Conservation (phyloP, 257 asterid genomes). For the Solanum habrochaites region DNA sequence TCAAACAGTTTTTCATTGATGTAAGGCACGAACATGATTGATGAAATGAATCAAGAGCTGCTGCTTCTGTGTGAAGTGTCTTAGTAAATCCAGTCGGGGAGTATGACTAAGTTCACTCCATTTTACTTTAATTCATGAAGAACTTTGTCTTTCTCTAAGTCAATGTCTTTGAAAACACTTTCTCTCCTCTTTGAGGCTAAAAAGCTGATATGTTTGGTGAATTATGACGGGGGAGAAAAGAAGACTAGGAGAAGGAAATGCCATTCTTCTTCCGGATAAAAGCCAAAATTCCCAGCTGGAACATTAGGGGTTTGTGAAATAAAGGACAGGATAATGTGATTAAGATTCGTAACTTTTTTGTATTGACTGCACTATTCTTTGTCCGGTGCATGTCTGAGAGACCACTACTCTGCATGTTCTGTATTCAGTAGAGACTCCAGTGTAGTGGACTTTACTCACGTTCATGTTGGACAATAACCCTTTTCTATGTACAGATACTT, state of each 20-base stretch:
- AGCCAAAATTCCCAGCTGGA: background rate
- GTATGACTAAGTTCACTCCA: background rate
- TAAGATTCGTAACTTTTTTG: background rate
- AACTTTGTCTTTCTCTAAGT: background rate
- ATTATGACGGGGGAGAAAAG: background rate
- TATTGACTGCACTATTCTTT: background rate
- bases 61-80: background rate
- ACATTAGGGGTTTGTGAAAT: background rate
- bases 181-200: background rate
- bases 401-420: background rate
- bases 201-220: background rate
- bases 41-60: background rate
- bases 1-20: background rate
- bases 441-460: background rate
- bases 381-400: background rate
- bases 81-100: background rate
- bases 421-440: background rate
- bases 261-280: background rate
- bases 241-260: background rate
- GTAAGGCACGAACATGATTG: background rate
- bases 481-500: background rate
- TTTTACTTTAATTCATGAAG: background rate
- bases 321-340: background rate
- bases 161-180: background rate
- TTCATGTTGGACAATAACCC: background rate